Conservation (phyloP, 1,284 basidiomycete genomes). For the Cystobasidium sp. region DNA sequence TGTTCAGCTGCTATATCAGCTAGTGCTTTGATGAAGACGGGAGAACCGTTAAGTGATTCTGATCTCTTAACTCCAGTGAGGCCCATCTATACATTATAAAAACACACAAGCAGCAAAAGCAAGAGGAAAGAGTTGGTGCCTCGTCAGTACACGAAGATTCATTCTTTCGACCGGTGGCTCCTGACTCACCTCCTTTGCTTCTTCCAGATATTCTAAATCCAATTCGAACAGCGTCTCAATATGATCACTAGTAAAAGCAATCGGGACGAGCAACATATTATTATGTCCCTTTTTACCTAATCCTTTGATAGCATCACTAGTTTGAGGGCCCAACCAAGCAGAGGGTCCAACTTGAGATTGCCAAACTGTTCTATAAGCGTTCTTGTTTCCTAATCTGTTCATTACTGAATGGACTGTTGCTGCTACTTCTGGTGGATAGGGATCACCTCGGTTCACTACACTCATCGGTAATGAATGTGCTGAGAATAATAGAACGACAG, state of each 20-base stretch:
- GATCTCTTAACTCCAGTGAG: slow-evolving; percentile 83
- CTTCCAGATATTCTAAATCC: slow-evolving; percentile 89
- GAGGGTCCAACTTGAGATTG: slow-evolving; percentile 97
- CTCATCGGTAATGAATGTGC: slow-evolving; percentile 98
- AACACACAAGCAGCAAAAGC: no score
- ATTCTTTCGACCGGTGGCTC: neutral
- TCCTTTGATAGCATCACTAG: slow-evolving; percentile 87
- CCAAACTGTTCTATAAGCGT: slow-evolving; percentile 93
- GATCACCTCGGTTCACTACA: slow-evolving; percentile 96
- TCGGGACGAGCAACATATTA: slow-evolving; percentile 85
- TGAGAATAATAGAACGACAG: slow-evolving; percentile 80
- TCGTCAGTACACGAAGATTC: neutral
- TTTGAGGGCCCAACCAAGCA: slow-evolving; percentile 99
- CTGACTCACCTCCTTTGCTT: slow-evolving; percentile 78
- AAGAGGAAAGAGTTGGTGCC: neutral
- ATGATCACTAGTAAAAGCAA: slow-evolving; percentile 98
- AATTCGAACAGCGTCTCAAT: slow-evolving; percentile 98
- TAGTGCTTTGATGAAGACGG: slow-evolving; percentile 93
- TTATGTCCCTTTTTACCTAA: slow-evolving; percentile 86
- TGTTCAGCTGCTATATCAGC: slow-evolving; percentile 90
- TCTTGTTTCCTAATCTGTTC: slow-evolving; percentile 71
- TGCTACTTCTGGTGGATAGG: slow-evolving; percentile 94
- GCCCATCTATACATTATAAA: slow-evolving; percentile 70
- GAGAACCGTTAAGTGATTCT: slow-evolving; percentile 96
- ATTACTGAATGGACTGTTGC: slow-evolving; percentile 90